Percentiles rank a stretch among this genome's conserved stretches.
Conservation (phyloP, 169 alveolate genomes). For the Eimeria acervulina region DNA sequence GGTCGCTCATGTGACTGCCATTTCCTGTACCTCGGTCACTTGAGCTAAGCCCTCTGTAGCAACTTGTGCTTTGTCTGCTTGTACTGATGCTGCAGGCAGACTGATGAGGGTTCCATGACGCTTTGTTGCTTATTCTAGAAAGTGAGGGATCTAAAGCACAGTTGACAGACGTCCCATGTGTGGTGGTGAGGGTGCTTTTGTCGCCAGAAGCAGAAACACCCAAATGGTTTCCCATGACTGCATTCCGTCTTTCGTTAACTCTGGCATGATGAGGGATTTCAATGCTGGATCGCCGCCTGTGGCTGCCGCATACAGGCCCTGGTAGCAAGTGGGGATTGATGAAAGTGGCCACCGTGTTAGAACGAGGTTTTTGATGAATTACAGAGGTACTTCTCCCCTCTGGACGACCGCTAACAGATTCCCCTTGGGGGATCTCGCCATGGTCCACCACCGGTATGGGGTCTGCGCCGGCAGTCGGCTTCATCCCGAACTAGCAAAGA, state of each 20-base stretch:
- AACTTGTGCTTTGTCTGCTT: neutral
- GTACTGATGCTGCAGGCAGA: constrained; percentile 3
- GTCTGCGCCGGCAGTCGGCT: constrained; percentile 68
- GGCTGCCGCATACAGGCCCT: neutral
- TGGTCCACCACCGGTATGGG: constrained; percentile 36
- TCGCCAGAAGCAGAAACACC: neutral
- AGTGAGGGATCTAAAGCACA: neutral
- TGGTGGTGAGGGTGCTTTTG: neutral
- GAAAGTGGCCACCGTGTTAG: constrained; percentile 71
- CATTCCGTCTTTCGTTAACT: constrained; percentile 37
- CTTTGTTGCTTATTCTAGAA: neutral
- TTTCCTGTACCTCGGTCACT: neutral
- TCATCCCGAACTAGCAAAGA: constrained; percentile 40
- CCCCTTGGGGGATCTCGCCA: neutral
- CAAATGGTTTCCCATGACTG: neutral
- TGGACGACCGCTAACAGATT: neutral
- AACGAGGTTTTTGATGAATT: neutral
- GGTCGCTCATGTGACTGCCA: neutral
- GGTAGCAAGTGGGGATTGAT: constrained; percentile 22
- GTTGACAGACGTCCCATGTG: neutral
- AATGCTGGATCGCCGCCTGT: constrained; percentile 35
- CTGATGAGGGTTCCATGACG: constrained; percentile 16
- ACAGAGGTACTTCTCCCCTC: neutral
- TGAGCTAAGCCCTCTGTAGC: constrained; percentile 15
- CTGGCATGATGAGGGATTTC: neutral